phyloP scores from a whole-genome alignment of 441 rosid genomes.

The Syzygium malaccense region DNA sequence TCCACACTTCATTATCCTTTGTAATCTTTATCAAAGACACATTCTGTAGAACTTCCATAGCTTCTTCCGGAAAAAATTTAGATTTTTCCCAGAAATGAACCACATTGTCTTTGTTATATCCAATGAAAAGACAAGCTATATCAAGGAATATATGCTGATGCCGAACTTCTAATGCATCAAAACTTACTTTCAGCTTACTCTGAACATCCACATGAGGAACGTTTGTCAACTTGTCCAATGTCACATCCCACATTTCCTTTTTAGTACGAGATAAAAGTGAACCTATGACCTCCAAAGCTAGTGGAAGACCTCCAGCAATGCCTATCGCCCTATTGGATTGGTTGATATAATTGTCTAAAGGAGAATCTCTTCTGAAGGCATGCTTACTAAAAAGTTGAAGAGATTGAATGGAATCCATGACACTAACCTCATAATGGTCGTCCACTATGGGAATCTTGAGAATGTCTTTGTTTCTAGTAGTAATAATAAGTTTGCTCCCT shows the following conservation, averaged over 20 bases:
- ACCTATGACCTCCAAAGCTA: background rate
- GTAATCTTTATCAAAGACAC: background rate
- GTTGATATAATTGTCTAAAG: accelerated
- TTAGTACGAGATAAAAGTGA: accelerated
- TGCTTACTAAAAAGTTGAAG: background rate
- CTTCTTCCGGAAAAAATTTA: accelerated
- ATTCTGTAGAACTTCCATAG: accelerated
- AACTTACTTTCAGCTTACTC: background rate
- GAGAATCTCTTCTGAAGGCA: background rate
- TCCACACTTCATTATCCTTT: accelerated
- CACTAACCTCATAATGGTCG: accelerated
- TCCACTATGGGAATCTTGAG: accelerated
- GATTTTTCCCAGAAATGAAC: background rate
- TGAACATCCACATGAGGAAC: accelerated
- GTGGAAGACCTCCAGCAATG: background rate
- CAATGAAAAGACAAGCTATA: background rate
- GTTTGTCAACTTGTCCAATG: accelerated
- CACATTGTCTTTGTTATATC: accelerated
- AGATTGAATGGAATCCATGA: accelerated
- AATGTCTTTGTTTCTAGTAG: background rate
- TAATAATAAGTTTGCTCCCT: background rate
- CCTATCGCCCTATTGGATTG: background rate
- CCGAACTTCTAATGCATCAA: accelerated
- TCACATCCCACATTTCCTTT: background rate
- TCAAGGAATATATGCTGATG: background rate